Percentiles rank a stretch among this genome's conserved stretches.
Conservation (phyloP, 768 basidiomycete genomes). For the Mrakia gelida region DNA sequence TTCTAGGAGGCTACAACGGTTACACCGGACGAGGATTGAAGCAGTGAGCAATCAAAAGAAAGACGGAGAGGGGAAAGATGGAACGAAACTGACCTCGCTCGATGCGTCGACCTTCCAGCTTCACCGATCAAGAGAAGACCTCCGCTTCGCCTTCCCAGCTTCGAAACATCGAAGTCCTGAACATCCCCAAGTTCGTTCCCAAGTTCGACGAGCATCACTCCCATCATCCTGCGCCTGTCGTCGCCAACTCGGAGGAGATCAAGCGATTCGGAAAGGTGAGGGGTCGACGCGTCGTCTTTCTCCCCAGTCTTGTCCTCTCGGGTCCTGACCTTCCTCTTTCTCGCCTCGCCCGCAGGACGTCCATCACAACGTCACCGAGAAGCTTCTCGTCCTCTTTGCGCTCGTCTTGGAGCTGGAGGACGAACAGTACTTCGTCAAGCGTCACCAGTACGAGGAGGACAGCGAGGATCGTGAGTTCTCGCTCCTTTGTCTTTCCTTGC, state of each 20-base stretch:
- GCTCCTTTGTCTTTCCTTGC: neutral
- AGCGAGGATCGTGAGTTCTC: conserved; percentile 43
- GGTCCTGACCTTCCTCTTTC: neutral
- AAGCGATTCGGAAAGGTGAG: neutral
- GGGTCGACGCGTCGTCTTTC: too few species aligned
- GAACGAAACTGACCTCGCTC: too few species aligned
- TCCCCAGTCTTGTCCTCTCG: too few species aligned
- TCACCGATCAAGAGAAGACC: neutral
- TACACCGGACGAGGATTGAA: neutral
- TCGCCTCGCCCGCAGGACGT: neutral
- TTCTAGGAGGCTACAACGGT: conserved; percentile 9
- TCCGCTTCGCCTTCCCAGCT: neutral
- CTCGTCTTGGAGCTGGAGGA: conserved; percentile 52
- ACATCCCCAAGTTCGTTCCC: neutral
- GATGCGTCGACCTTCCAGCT: neutral
- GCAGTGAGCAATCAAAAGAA: neutral
- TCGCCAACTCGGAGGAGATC: conserved; percentile 1
- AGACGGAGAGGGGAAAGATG: too few species aligned
- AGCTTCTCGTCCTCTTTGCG: conserved; percentile 51
- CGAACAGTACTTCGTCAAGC: conserved; percentile 51
- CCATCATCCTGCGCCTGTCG: neutral
- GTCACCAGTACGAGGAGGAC: conserved; percentile 51
- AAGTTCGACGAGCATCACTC: neutral
- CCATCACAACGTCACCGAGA: conserved; percentile 48
- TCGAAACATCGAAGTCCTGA: neutral